Conservation (phyloP, 192 early-diverging fungal genomes). For the Dimargaris xerosporica region DNA sequence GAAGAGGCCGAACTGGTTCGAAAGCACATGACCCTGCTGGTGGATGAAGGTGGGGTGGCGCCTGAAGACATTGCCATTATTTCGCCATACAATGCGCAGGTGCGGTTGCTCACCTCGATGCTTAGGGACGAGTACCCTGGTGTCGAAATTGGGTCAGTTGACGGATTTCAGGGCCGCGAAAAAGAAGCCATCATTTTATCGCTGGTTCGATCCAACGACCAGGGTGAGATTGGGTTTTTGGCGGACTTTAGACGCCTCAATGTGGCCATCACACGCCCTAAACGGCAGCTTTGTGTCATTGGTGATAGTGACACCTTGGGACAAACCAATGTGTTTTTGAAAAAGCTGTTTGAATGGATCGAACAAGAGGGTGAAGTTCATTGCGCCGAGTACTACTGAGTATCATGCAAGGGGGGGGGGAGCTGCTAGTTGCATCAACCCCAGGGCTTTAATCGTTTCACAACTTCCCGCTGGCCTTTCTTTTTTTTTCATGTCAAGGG, state of each 20-base stretch:
- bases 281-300: conserved; percentile 70
- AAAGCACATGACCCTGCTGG: conserved; percentile 41
- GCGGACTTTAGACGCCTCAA: conserved; percentile 68
- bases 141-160: conserved; percentile 71
- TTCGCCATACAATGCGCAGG: conserved; percentile 75
- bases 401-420: no score
- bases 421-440: no score
- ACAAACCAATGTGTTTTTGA: conserved; percentile 24
- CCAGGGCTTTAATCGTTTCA: no score
- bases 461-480: no score
- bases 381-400: conserved; percentile 16
- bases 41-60: conserved; percentile 39
- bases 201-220: conserved; percentile 65
- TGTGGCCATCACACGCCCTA: conserved; percentile 79
- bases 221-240: conserved; percentile 71
- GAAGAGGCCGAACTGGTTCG: conserved; percentile 55
- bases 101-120: conserved; percentile 30
- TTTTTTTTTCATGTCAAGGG: no score
- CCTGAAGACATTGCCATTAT: conserved; percentile 65
- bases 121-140: conserved; percentile 36
- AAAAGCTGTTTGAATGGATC: conserved; percentile 29
- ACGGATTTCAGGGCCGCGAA: conserved; percentile 86
- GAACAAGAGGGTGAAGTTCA: conserved; percentile 32
- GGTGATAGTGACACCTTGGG: conserved; percentile 54
- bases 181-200: conserved; percentile 73